These are phyloP conservation scores for Rhizophagus prolifer DNA, from an alignment of 192 early-diverging fungal genomes.

Conservation along the genomic window DNA sequence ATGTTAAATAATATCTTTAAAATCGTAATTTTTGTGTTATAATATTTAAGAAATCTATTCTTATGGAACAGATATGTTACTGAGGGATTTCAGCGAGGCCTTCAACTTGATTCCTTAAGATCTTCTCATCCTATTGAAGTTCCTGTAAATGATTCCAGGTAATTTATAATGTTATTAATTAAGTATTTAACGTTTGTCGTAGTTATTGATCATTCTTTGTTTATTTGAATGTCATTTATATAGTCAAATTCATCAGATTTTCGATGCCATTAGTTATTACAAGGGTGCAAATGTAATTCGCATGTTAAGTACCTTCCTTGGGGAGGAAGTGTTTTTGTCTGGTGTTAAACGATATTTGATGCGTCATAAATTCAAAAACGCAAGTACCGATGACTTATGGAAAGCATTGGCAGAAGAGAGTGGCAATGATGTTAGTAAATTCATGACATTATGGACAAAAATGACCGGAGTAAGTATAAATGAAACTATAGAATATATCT, in stretches of 20 bases:
- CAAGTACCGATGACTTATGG: slow-evolving; percentile 90
- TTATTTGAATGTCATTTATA: not conserved
- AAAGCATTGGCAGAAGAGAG: slow-evolving; percentile 72
- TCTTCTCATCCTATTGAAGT: slow-evolving; percentile 94
- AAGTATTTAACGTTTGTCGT: not conserved
- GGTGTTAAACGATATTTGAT: slow-evolving; percentile 78
- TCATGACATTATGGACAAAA: slow-evolving; percentile 89
- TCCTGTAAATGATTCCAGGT: slow-evolving; percentile 67
- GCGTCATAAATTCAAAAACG: slow-evolving; percentile 82
- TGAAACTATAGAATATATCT: not conserved
- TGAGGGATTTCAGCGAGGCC: slow-evolving; percentile 73
- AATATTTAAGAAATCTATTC: not conserved
- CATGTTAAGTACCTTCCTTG: slow-evolving; percentile 82
- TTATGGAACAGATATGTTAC: slow-evolving; percentile 61
- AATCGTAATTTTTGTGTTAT: not conserved
- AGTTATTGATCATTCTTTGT: not conserved
- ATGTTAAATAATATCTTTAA: not conserved
- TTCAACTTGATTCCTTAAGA: slow-evolving; percentile 79
- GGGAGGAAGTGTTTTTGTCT: slow-evolving; percentile 66
- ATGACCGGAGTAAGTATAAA: slow-evolving; percentile 64
- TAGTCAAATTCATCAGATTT: slow-evolving; percentile 92
- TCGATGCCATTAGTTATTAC: slow-evolving; percentile 88
- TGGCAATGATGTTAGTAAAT: slow-evolving; percentile 74
- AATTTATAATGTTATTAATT: not conserved
- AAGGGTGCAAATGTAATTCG: slow-evolving; percentile 95